These are phyloP conservation scores for Torulaspora microellipsoides DNA, from an alignment of 805 yeast species.

Conservation along the genomic window DNA sequence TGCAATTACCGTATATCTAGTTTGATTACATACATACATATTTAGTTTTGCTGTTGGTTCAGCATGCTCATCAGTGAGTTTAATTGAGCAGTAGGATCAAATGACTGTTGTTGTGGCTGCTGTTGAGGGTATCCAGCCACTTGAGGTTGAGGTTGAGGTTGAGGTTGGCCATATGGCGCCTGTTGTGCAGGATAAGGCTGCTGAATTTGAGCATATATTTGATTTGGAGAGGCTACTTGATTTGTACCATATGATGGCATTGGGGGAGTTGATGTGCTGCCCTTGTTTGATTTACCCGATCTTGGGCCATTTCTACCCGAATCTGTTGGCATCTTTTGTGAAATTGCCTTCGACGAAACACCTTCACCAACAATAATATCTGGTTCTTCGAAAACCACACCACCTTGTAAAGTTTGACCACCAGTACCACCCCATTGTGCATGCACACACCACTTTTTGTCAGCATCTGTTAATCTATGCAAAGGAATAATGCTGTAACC, in stretches of 20 bases:
- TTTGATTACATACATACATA: conserved; percentile 1
- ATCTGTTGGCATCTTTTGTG: conserved; percentile 89
- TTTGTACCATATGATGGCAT: conserved; percentile 19
- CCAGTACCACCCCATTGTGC: conserved; percentile 99
- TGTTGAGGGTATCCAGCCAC: conserved; percentile 14
- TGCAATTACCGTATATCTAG: no score
- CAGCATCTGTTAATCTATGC: conserved; percentile 88
- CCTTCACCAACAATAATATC: conserved; percentile 96
- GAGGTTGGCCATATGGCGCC: conserved; percentile 9
- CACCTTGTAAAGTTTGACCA: conserved; percentile 72
- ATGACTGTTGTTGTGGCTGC: conserved; percentile 23
- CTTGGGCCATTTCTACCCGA: conserved; percentile 81
- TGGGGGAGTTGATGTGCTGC: conserved; percentile 27
- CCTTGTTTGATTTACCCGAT: conserved; percentile 56
- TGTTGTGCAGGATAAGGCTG: conserved; percentile 18
- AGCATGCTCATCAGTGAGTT: conserved; percentile 42
- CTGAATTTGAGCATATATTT: conserved; percentile 22
- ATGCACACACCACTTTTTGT: conserved; percentile 76
- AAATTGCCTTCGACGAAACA: conserved; percentile 85
- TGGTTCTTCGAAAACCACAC: conserved; percentile 90
- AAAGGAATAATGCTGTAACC: conserved; percentile 88
- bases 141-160: conserved; percentile 13
- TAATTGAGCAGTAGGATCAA: conserved; percentile 39
- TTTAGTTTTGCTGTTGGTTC: conserved; percentile 35
- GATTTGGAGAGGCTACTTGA: conserved; percentile 18